These are phyloP conservation scores for Mycena amicta DNA, from an alignment of 768 basidiomycete genomes.

Conservation along the genomic window DNA sequence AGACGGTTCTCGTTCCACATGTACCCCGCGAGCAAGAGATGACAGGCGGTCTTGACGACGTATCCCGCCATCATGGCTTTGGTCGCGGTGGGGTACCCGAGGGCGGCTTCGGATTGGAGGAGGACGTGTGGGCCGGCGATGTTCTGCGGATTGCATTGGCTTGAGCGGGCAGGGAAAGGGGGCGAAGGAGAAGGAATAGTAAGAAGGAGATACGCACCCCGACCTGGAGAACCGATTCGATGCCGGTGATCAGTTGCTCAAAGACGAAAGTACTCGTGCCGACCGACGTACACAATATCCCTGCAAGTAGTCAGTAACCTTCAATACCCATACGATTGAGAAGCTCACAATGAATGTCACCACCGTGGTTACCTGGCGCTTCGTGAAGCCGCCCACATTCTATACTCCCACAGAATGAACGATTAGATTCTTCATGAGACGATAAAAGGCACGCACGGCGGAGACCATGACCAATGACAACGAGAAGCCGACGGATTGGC, in stretches of 20 bases:
- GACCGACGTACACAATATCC: not conserved
- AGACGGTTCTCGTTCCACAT: constrained; percentile 34
- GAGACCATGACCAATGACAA: constrained; percentile 32
- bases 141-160: constrained; percentile 14
- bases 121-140: constrained; percentile 20
- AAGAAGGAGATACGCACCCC: too few relatives aligned
- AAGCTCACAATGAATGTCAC: constrained; percentile 32
- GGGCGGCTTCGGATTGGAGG: constrained; percentile 14
- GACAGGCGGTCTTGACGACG: constrained; percentile 22
- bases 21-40: constrained; percentile 30
- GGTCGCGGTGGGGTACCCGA: constrained; percentile 28
- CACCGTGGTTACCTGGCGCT: constrained; percentile 31
- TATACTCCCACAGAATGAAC: constrained; percentile 1
- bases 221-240: too few relatives aligned
- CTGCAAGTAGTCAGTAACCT: too few relatives aligned
- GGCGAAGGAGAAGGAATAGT: not conserved
- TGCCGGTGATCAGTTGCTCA: too few relatives aligned
- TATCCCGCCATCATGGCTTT: constrained; percentile 32
- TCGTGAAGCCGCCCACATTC: constrained; percentile 32
- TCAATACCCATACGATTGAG: not conserved
- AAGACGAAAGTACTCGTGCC: too few relatives aligned
- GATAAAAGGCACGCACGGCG: constrained; percentile 2
- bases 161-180: constrained; percentile 1
- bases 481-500: constrained; percentile 23
- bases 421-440: not conserved